Evolutionary conservation across 2,329 filamentous ascomycete genomes (phyloP).

Genomic region (Pestalotiopsis sp.): DNA sequence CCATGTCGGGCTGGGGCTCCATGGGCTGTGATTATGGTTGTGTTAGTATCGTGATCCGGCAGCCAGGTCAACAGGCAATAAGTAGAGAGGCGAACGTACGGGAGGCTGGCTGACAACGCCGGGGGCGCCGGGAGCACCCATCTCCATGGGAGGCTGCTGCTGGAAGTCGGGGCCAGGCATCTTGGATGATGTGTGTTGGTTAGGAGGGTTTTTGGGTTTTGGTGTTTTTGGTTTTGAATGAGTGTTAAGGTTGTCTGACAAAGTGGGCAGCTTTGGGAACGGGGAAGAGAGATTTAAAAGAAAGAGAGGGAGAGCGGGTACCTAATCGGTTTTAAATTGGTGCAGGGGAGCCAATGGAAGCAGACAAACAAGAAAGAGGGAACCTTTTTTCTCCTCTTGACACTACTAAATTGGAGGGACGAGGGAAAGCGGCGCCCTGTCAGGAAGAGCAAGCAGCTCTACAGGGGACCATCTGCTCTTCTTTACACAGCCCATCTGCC

Average conservation of each 20-base stretch:
- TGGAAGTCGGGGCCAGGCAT: slow-evolving; percentile 44
- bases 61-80: not conserved
- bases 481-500: not conserved
- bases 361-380: not conserved
- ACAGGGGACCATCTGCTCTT: too few relatives aligned
- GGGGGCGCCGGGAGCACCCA: slow-evolving; percentile 28
- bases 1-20: slow-evolving; percentile 46
- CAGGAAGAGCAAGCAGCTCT: not conserved
- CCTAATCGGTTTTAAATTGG: not conserved
- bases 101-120: slow-evolving; percentile 45
- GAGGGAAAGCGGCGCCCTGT: not conserved
- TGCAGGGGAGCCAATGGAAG: not conserved
- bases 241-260: not conserved
- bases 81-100: slow-evolving; percentile 30
- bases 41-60: slow-evolving; percentile 6
- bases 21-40: not conserved
- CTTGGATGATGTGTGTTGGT: slow-evolving; percentile 22
- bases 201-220: not conserved
- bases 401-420: not conserved
- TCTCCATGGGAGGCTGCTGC: slow-evolving; percentile 47
- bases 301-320: not conserved
- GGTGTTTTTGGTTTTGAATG: not conserved
- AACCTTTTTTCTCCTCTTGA: not conserved
- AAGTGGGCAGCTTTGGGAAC: not conserved
- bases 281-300: not conserved